These are phyloP conservation scores for Amanita pseudoporphyria DNA, from an alignment of 768 basidiomycete genomes.

Conservation along the genomic window DNA sequence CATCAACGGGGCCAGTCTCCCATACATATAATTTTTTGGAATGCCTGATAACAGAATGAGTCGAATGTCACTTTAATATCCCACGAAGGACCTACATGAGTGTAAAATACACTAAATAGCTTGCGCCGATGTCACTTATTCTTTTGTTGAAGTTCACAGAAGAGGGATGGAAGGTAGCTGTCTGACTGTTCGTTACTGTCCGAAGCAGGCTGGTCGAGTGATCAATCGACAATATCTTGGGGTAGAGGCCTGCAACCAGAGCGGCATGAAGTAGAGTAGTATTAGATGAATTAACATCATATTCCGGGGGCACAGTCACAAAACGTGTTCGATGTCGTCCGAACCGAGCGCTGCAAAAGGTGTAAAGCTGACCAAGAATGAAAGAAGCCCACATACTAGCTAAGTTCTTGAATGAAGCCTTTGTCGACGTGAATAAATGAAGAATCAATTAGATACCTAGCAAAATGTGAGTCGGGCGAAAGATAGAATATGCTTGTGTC, in stretches of 20 bases:
- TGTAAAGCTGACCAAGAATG: conserved; percentile 8
- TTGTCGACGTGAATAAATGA: conserved; percentile 67
- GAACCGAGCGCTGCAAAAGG: conserved; percentile 51
- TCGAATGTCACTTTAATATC: background rate
- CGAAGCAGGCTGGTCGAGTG: conserved; percentile 48
- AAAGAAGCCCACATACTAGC: conserved; percentile 33
- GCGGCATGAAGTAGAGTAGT: conserved; percentile 66
- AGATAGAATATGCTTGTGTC: background rate
- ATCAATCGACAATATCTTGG: conserved; percentile 79
- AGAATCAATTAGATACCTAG: conserved; percentile 82
- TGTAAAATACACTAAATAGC: conserved; percentile 78
- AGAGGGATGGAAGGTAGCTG: conserved; percentile 77
- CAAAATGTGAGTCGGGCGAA: background rate
- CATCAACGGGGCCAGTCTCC: conserved; percentile 89
- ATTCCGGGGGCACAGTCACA: conserved; percentile 58
- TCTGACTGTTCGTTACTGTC: conserved; percentile 77
- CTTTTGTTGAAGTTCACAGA: conserved; percentile 80
- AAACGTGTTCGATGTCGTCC: conserved; percentile 69
- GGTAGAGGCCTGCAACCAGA: conserved; percentile 80
- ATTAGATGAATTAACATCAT: conserved; percentile 64
- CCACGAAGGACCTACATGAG: conserved; percentile 48
- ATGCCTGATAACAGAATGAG: conserved; percentile 45
- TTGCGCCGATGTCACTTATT: conserved; percentile 59
- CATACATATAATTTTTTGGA: conserved; percentile 89
- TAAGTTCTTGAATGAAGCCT: conserved; percentile 60